Evolutionary conservation across 352 stramenopile species (phyloP), one percentile per base, ranked within the genome.

Genomic region (Phytophthora pinifolia): DNA sequence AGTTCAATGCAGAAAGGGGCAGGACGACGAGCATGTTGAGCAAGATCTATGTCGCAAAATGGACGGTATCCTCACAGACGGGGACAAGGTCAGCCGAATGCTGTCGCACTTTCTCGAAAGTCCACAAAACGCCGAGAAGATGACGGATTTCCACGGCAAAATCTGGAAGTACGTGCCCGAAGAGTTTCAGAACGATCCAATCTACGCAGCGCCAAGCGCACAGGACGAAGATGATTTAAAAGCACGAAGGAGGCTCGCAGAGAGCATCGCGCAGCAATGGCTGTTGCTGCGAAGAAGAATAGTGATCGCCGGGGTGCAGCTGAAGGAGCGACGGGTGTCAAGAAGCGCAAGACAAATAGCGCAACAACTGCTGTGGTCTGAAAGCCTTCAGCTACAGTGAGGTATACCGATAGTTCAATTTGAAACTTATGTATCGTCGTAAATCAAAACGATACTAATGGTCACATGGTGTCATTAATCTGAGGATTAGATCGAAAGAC

Each of bases 1-100:
- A 0, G 56, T 64, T 3, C 2, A 15, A 18, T 53, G 29, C 17
- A 43, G 8, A 20, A 44, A 36, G 18, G 46, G 34, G 3, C 54
- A 32, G 1, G 22, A 41, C 17, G n/a, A 27, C 17, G 27, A 52
- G 0, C 10, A n/a, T 30, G 22, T 56, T 0, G 32, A 46, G n/a
- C 13, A 63, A 32, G 39, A 63, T 37, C 17, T 63, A 12, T 39
- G 15, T 1, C 31, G 46, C 2, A 63, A 41, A 12, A 29, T 63
- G 2, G 55, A 63, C 18, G 32, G 39, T 0, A 9, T 46, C 3
- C 12, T 46, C 9, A 38, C 39, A 1, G 41, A 44, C 1, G 25
- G 10, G 18, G 12, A 27, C 2, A 53, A 60, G 9, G 41, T 46
- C 9, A 25, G 0, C 14, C 42, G n/a, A 13, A 60, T 48, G 42